These are phyloP conservation scores for Boeremia lycopersici DNA, from an alignment of 2,329 filamentous ascomycete species.

Conservation along the genomic window DNA sequence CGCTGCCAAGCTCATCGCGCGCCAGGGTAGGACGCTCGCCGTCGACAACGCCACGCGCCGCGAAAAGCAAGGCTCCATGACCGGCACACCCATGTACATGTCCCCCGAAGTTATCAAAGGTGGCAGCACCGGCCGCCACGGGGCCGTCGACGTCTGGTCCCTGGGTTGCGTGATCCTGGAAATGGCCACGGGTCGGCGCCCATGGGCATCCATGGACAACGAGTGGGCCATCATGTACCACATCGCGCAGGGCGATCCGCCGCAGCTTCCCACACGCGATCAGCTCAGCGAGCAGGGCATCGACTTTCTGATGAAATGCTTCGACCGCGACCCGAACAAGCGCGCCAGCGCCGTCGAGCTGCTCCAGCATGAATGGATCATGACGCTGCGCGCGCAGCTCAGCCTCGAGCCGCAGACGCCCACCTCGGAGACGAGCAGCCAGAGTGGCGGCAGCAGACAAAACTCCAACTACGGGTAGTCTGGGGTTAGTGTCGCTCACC, in stretches of 20 bases:
- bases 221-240: slow-evolving; percentile 99
- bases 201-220: slow-evolving; percentile 96
- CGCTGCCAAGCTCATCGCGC: slow-evolving; percentile 93
- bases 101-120: slow-evolving; percentile 98
- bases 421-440: slow-evolving; percentile 36
- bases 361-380: slow-evolving; percentile 90
- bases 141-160: slow-evolving; percentile 94
- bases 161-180: slow-evolving; percentile 95
- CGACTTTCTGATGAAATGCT: slow-evolving; percentile 87
- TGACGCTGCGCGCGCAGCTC: slow-evolving; percentile 54
- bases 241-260: slow-evolving; percentile 94
- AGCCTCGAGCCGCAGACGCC: slow-evolving; percentile 55
- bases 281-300: slow-evolving; percentile 85
- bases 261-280: slow-evolving; percentile 78
- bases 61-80: slow-evolving; percentile 81
- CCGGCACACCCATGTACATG: slow-evolving; percentile 99
- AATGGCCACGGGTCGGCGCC: slow-evolving; percentile 93
- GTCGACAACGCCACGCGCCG: slow-evolving; percentile 60
- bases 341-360: slow-evolving; percentile 85
- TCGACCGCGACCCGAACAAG: slow-evolving; percentile 79
- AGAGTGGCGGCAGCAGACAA: slow-evolving; percentile 37
- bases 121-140: slow-evolving; percentile 71
- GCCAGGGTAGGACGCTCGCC: slow-evolving; percentile 86
- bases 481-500: too few species aligned
- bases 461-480: slow-evolving; percentile 43